A percentile compares a stretch with the other conserved stretches of the same genome.
Evolutionary conservation across 371 early-diverging fungal species (phyloP).

Genomic region (Cokeromyces recurvatus): DNA sequence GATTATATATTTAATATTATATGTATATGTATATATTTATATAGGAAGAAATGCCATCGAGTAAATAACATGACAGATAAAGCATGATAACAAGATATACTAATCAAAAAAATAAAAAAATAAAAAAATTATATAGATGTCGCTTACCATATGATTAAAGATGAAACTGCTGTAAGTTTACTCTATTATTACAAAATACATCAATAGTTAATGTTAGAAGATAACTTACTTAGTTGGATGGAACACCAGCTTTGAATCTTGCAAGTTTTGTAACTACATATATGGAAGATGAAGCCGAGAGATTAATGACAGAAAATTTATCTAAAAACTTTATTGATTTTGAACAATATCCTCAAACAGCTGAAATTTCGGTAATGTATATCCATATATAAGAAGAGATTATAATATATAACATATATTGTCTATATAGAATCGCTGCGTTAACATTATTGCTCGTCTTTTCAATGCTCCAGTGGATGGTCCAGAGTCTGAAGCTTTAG

Average conservation of each 20-base stretch:
- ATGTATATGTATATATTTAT: too few relatives aligned
- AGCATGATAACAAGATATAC: too few relatives aligned
- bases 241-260: constrained; percentile 70
- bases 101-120: too few relatives aligned
- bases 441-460: constrained; percentile 64
- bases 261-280: constrained; percentile 70
- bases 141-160: constrained; percentile 41
- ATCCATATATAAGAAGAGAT: neutral
- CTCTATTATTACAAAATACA: too few relatives aligned
- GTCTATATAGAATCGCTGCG: constrained; percentile 62
- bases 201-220: too few relatives aligned
- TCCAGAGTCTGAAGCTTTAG: constrained; percentile 35
- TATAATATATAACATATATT: neutral
- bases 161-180: constrained; percentile 34
- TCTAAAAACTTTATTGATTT: constrained; percentile 71
- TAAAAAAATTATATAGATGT: too few relatives aligned
- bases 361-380: constrained; percentile 34
- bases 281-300: constrained; percentile 64
- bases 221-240: constrained; percentile 47
- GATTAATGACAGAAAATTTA: constrained; percentile 63
- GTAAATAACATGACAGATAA: too few relatives aligned
- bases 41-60: constrained; percentile 44
- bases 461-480: constrained; percentile 52
- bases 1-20: too few relatives aligned
- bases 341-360: constrained; percentile 64